These are phyloP conservation scores for Capronia coronata DNA, from an alignment of 2,329 filamentous ascomycete species.

Conservation along the genomic window DNA sequence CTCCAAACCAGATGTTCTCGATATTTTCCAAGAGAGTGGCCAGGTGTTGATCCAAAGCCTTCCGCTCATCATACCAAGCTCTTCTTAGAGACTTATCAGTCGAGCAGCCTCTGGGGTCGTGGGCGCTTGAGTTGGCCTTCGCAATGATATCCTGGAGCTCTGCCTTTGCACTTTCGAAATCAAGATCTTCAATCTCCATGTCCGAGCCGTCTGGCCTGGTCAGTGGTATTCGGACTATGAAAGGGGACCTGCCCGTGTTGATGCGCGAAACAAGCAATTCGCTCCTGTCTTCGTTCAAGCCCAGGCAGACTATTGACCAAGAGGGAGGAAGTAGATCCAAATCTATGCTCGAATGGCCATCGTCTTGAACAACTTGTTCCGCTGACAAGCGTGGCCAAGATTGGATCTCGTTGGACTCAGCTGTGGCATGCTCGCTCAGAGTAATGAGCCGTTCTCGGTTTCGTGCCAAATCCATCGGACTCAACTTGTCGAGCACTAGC, in stretches of 20 bases:
- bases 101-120: constrained; percentile 55
- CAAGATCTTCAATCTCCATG: constrained; percentile 72
- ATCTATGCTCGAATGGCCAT: constrained; percentile 40
- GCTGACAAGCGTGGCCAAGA: constrained; percentile 6
- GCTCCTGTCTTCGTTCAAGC: constrained; percentile 70
- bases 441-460: constrained; percentile 15
- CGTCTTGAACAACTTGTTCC: neutral
- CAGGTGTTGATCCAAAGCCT: constrained; percentile 69
- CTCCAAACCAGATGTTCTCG: constrained; percentile 89
- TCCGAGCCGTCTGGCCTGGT: constrained; percentile 75
- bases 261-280: constrained; percentile 89
- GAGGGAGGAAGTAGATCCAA: constrained; percentile 68
- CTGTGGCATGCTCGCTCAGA: constrained; percentile 12
- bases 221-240: constrained; percentile 79
- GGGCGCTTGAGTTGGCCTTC: constrained; percentile 75
- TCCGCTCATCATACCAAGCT: constrained; percentile 84
- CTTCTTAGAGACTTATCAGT: constrained; percentile 60
- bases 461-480: constrained; percentile 19
- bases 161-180: constrained; percentile 69
- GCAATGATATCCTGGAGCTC: constrained; percentile 79
- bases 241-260: constrained; percentile 66
- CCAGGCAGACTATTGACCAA: constrained; percentile 83
- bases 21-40: constrained; percentile 74
- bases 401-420: constrained; percentile 9
- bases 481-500: constrained; percentile 20